Base-by-base conservation (phyloP, 2,329 filamentous ascomycete genomes). In the Penicillium janthinellum region DNA sequence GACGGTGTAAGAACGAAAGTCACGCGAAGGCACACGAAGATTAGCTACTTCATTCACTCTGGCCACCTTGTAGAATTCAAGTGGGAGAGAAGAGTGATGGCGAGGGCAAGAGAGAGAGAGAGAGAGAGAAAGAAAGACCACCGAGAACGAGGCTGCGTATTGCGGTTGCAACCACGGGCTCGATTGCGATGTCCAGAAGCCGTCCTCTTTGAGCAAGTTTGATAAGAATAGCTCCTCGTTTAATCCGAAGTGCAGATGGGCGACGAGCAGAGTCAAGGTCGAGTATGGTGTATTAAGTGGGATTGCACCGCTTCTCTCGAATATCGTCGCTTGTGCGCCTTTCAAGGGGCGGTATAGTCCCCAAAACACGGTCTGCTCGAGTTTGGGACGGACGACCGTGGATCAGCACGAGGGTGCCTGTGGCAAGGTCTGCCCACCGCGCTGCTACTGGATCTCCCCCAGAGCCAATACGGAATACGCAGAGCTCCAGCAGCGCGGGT, bases 341-440 rank as follows among this genome's bases (percentile, higher is more conserved):
- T 28, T 47, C 25, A 14, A 47, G 44, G 44, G 44, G 44, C 44
- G 44, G 11, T 47, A 47, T 47, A 47, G 44, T 31, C 25, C 44
- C n/a, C 14, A 15, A 31, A 47, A 47, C 44, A 47, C 6, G 14
- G 44, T 31, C 44, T 47, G 14, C 44, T 25, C 49, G 47, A 59
- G 48, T 54, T 50, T 56, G 44, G 44, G 37, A 39, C 49, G 35
- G 14, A 52, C 17, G 54, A 57, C 44, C 15, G 15, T 49, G 42
- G 22, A 56, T 47, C 28, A 56, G 28, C 44, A 49, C 57, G 45
- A 39, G 35, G 22, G 35, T 39, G 41, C 52, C 42, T 55, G 50
- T 58, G 51, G 52, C 56, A 52, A 45, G 15, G 42, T 38, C 10
- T 39, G 31, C 11, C 35, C 5, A 25, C 20, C 22, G 42, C 42